Percentiles rank a stretch among this genome's conserved stretches.
Conservation (phyloP, 352 stramenopile genomes). For the Thalassiosira mediterranea region DNA sequence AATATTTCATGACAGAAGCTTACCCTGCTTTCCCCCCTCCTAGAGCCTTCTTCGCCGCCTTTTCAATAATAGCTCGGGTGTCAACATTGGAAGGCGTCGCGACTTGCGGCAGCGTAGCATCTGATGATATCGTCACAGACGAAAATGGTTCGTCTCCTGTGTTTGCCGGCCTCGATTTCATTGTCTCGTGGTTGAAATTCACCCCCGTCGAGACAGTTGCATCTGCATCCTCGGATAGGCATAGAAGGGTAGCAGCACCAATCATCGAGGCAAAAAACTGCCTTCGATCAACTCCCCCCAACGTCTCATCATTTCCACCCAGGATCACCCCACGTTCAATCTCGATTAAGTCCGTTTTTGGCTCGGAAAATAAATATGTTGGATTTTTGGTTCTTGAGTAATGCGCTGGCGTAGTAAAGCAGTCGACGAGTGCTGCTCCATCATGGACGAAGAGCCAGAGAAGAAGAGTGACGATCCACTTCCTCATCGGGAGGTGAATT, state of each 20-base stretch:
- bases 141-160: neutral
- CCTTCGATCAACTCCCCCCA: conserved; percentile 25
- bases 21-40: conserved; percentile 54
- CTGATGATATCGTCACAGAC: neutral
- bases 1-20: too few species aligned
- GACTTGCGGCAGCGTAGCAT: neutral
- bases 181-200: too few species aligned
- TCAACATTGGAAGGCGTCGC: conserved; percentile 10
- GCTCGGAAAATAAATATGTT: too few species aligned
- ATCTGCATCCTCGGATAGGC: conserved; percentile 27
- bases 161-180: too few species aligned
- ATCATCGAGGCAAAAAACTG: conserved; percentile 43
- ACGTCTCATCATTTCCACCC: conserved; percentile 7
- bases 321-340: too few species aligned
- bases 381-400: too few species aligned
- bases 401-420: too few species aligned
- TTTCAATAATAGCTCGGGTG: conserved; percentile 54
- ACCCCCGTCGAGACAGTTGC: conserved; percentile 1
- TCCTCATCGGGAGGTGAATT: too few species aligned
- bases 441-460: too few species aligned
- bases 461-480: too few species aligned
- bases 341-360: too few species aligned
- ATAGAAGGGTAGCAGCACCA: conserved; percentile 38
- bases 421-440: too few species aligned
- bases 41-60: conserved; percentile 73